These are phyloP conservation scores for Aspergillus ellipticus DNA, from an alignment of 495 filamentous ascomycete genomes.

Conservation along the genomic window DNA sequence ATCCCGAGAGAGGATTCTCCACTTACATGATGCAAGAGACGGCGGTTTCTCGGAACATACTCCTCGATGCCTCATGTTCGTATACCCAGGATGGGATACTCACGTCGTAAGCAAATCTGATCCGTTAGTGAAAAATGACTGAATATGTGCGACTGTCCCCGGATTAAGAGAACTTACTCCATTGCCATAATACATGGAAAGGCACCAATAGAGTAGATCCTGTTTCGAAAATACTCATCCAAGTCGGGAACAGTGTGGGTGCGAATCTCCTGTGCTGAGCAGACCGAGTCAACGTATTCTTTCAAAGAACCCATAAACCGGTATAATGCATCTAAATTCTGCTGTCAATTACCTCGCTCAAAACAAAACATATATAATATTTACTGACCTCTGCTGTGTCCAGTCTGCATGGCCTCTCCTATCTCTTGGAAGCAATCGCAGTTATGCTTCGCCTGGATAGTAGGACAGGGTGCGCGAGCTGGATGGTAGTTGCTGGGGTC, in stretches of 20 bases:
- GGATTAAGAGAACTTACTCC: not conserved
- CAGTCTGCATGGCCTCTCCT: not conserved
- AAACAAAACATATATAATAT: no score
- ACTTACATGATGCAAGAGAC: not conserved
- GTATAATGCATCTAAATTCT: not conserved
- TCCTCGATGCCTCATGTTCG: not conserved
- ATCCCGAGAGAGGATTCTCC: not conserved
- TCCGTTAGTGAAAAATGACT: not conserved
- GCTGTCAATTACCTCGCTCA: no score
- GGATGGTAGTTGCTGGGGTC: not conserved
- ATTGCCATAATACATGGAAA: not conserved
- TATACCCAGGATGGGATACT: not conserved
- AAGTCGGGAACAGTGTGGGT: not conserved
- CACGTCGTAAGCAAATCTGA: not conserved
- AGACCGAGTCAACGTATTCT: not conserved
- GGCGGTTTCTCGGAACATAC: not conserved
- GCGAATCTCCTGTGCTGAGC: not conserved
- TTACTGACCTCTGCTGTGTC: not conserved
- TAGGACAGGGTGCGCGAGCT: not conserved
- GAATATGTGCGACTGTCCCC: not conserved
- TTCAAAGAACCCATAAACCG: not conserved
- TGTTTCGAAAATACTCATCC: not conserved
- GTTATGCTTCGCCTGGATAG: not conserved
- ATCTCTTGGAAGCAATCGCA: not conserved
- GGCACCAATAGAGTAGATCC: not conserved